These are phyloP conservation scores for Chrysosporium keratinophilum DNA, from an alignment of 2,329 filamentous ascomycete species.

Conservation along the genomic window DNA sequence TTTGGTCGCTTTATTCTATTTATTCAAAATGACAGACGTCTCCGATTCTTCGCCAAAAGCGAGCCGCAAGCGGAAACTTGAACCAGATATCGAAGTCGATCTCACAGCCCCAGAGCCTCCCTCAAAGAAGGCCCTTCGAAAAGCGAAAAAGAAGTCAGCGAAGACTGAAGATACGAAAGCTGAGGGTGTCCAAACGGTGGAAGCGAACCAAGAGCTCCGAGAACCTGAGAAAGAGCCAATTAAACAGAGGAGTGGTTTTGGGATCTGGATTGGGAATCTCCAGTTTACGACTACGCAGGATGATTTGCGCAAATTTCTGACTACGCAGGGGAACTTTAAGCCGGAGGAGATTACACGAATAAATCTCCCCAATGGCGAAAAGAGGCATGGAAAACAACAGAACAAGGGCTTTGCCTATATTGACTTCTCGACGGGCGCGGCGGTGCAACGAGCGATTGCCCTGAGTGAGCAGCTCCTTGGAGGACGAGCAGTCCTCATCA, in stretches of 20 bases:
- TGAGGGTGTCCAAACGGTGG: slow-evolving; percentile 27
- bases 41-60: slow-evolving; percentile 6
- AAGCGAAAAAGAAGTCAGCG: slow-evolving; percentile 60
- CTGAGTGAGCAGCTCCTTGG: slow-evolving; percentile 73
- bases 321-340: slow-evolving; percentile 55
- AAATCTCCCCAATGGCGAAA: slow-evolving; percentile 59
- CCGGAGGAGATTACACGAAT: slow-evolving; percentile 70
- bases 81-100: slow-evolving; percentile 72
- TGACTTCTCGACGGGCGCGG: slow-evolving; percentile 63
- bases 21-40: slow-evolving; percentile 6
- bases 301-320: slow-evolving; percentile 70
- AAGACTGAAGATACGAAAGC: slow-evolving; percentile 17
- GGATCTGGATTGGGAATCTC: slow-evolving; percentile 93
- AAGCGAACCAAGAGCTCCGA: slow-evolving; percentile 31
- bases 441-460: slow-evolving; percentile 65
- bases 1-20: background rate
- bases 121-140: slow-evolving; percentile 85
- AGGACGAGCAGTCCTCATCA: slow-evolving; percentile 78
- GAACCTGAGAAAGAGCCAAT: slow-evolving; percentile 22
- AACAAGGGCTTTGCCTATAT: slow-evolving; percentile 97
- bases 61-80: slow-evolving; percentile 56
- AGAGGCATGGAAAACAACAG: slow-evolving; percentile 41
- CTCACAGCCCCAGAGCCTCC: slow-evolving; percentile 80
- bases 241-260: slow-evolving; percentile 60
- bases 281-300: slow-evolving; percentile 68